Conservation (phyloP, 2,329 filamentous ascomycete genomes). For the Aspergillus niger region DNA sequence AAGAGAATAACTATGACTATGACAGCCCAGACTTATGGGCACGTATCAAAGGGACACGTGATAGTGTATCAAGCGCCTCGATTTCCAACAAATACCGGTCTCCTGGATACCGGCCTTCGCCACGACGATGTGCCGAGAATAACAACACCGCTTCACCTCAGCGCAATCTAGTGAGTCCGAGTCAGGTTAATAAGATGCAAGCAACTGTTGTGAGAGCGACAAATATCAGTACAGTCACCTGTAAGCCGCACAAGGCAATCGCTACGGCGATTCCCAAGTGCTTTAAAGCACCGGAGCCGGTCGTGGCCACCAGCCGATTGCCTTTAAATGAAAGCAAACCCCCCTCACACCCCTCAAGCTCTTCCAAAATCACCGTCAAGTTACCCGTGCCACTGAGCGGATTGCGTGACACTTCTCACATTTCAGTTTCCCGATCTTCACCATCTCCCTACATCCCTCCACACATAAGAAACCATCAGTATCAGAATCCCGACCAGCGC, state of each 20-base stretch:
- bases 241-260: no score
- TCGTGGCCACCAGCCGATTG: no score
- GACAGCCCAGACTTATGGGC: not conserved
- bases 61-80: slow-evolving; percentile 1
- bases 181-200: no score
- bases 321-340: no score
- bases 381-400: not conserved
- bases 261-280: no score
- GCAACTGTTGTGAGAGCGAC: no score
- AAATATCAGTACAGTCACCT: no score
- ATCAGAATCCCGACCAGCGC: not conserved
- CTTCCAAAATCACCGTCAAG: not conserved
- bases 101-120: not conserved
- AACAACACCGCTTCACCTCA: not conserved
- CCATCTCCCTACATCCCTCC: not conserved
- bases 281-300: no score
- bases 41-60: slow-evolving; percentile 7
- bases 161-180: no score
- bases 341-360: no score
- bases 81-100: slow-evolving; percentile 2
- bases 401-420: not conserved
- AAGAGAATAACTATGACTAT: not conserved
- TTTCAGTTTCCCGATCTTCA: not conserved
- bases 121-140: no score
- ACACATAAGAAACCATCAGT: not conserved